Base-by-base conservation (phyloP, 2,329 filamentous ascomycete species). In the Fusarium mangiferae region DNA sequence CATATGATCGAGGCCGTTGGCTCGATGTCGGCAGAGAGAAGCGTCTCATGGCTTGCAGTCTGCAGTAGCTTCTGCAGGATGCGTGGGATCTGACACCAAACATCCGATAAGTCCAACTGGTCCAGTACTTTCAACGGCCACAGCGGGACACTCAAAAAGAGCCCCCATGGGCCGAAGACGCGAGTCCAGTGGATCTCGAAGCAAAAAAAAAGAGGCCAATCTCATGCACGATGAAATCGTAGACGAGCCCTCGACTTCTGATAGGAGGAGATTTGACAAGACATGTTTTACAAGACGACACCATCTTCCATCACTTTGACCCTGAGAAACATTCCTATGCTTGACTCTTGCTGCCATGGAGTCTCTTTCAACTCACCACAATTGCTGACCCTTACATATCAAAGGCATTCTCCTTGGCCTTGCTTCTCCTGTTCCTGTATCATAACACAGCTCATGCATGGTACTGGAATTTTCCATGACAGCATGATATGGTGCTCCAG, bases 181-280 rank as follows among this genome's bases (percentile, higher is more conserved):
- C 62, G 65, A 65, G 62, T 63, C 70, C 62, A 65, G 73, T 59
- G 54, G 67, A 69, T 56, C 70, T 63, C 26, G 46, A 42, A 49
- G 49, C 70, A 58, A 57, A 63, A 30, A 30, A 68, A 38, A 48
- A 51, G 46, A 45, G 59, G 59, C 65, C 49, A 57, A 60, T 56
- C 57, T 58, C 59, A 78, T 77, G 75, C 75, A 77, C 62, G 74
- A 76, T 74, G 58, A 66, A 72, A 70, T 63, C 60, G 70, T 67
- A 58, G 52, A 70, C 51, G 52, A 56, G 39, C 36, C 28, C 38
- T 62, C 51, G 33, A 36, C 46, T 58, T 54, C 51, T 75, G 68
- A 76, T 78, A 78, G 76, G 76, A 64, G 52, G 49, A 45, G 35
- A 68, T 69, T 61, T 66, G 45, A 52, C 59, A 70, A 55, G 64